Evolutionary conservation across 805 yeast species (phyloP).

Genomic region (Pichia scutulata): DNA sequence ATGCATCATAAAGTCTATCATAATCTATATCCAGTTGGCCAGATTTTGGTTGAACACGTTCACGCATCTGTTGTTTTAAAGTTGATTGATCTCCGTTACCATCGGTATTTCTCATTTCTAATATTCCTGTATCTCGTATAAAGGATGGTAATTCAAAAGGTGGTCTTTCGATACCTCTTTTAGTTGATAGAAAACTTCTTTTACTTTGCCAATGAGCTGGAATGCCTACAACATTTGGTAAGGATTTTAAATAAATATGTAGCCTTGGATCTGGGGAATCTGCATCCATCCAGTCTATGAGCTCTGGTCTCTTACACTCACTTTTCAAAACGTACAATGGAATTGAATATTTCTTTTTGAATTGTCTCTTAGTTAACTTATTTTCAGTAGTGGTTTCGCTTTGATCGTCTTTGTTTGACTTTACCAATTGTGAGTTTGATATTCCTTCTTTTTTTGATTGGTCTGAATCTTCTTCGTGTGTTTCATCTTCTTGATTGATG

Average conservation of each 20-base stretch:
- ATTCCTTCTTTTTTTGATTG: background rate
- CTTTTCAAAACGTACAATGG: constrained; percentile 65
- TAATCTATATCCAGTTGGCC: constrained; percentile 83
- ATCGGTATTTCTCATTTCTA: constrained; percentile 68
- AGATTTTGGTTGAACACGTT: constrained; percentile 82
- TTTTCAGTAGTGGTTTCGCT: constrained; percentile 10
- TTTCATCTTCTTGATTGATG: constrained; percentile 2
- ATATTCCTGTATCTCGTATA: constrained; percentile 76
- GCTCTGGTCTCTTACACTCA: constrained; percentile 51
- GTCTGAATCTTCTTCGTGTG: background rate
- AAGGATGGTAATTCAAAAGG: constrained; percentile 75
- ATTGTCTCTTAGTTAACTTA: constrained; percentile 41
- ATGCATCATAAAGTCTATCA: constrained; percentile 73
- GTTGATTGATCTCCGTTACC: constrained; percentile 38
- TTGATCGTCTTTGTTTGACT: background rate
- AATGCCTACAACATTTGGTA: constrained; percentile 62
- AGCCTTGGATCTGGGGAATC: constrained; percentile 76
- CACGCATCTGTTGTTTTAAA: constrained; percentile 68
- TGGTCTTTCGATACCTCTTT: constrained; percentile 56
- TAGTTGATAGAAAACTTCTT: constrained; percentile 61
- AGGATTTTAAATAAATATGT: constrained; percentile 54
- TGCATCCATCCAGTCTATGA: constrained; percentile 78
- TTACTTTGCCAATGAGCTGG: constrained; percentile 83
- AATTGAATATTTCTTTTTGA: constrained; percentile 45
- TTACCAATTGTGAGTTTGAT: background rate